Conservation (phyloP, 1,284 basidiomycete genomes). For the Papiliotrema laurentii region DNA sequence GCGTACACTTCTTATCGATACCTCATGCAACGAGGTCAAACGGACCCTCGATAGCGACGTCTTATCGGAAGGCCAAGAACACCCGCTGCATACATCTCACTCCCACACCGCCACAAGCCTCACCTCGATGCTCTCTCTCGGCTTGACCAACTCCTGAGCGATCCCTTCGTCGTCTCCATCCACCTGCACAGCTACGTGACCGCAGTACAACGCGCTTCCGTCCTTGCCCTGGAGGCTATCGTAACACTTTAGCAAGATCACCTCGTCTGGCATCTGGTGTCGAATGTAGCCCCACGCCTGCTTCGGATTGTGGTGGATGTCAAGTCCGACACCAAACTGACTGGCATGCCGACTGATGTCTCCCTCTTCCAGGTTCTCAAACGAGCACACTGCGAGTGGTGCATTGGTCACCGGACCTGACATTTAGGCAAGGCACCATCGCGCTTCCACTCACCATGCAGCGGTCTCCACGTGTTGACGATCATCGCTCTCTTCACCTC, state of each 20-base stretch:
- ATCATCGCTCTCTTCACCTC: constrained; percentile 23
- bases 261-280: constrained; percentile 36
- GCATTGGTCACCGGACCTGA: constrained; percentile 38
- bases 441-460: constrained; percentile 15
- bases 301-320: constrained; percentile 19
- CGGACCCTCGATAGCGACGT: too few species aligned
- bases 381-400: constrained; percentile 30
- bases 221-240: constrained; percentile 24
- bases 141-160: constrained; percentile 8
- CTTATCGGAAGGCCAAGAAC: too few species aligned
- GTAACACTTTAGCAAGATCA: constrained; percentile 33
- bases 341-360: constrained; percentile 18
- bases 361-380: constrained; percentile 8
- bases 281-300: constrained; percentile 33
- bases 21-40: too few species aligned
- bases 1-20: too few species aligned
- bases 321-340: constrained; percentile 25
- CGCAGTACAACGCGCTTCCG: constrained; percentile 19
- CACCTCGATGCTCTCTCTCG: constrained; percentile 27
- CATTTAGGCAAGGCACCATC: neutral
- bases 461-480: constrained; percentile 38
- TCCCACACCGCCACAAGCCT: constrained; percentile 28
- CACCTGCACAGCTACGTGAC: constrained; percentile 22
- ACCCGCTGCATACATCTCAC: too few species aligned
- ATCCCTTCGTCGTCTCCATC: constrained; percentile 14